Conservation (phyloP, 2,329 filamentous ascomycete species). For the Dothistroma pini region DNA sequence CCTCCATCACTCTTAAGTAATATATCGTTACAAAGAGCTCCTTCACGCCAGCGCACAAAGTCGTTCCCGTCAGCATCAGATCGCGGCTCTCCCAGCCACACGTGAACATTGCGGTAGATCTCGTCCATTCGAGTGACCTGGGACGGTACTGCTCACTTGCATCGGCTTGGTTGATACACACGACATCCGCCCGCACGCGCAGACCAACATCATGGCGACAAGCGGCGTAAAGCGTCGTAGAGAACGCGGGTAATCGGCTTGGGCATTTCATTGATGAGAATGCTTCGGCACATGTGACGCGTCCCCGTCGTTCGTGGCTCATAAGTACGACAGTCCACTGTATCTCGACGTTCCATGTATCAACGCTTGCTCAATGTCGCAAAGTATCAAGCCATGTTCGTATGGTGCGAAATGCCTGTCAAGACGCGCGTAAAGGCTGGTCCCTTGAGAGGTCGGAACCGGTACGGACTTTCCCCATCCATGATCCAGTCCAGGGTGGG, state of each 20-base stretch:
- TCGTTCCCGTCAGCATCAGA: not conserved
- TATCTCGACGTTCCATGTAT: not conserved
- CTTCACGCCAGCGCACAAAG: not conserved
- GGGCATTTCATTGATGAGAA: not conserved
- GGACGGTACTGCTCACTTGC: constrained; percentile 13
- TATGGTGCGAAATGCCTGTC: not conserved
- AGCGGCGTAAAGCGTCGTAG: not conserved
- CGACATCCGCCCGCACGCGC: constrained; percentile 3
- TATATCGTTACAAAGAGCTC: no score
- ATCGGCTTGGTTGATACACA: constrained; percentile 25
- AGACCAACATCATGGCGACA: not conserved
- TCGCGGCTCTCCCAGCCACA: not conserved
- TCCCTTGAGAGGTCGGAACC: not conserved
- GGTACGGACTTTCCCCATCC: not conserved
- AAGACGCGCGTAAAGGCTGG: not conserved
- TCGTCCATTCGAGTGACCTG: constrained; percentile 21
- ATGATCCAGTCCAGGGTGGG: not conserved
- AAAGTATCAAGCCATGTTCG: not conserved
- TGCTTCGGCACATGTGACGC: not conserved
- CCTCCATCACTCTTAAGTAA: no score
- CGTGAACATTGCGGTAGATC: constrained; percentile 15
- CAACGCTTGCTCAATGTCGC: not conserved
- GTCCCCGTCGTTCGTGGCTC: not conserved
- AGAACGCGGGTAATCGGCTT: not conserved
- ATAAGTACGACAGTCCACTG: not conserved